Evolutionary conservation across 2,329 filamentous ascomycete species (phyloP).

Genomic region (Colletotrichum coccodes): DNA sequence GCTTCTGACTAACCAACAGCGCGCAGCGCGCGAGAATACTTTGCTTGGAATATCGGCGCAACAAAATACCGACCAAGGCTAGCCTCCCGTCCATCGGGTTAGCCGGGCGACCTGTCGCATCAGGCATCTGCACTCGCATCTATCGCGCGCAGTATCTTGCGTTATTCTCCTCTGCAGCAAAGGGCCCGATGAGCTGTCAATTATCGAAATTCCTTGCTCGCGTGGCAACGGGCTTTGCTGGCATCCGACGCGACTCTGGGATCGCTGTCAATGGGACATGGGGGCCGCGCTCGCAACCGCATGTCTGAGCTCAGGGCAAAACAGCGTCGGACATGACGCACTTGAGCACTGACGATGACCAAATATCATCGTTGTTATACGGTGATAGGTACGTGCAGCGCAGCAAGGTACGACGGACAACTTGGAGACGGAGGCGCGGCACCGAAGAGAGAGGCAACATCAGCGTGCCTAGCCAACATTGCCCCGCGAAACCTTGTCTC

Average conservation of each 20-base stretch:
- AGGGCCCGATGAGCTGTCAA: slow-evolving; percentile 30
- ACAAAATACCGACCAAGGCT: not conserved
- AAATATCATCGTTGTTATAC: not conserved
- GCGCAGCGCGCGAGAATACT: not conserved
- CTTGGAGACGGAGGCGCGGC: not conserved
- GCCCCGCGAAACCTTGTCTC: slow-evolving; percentile 22
- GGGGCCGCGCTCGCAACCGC: not conserved
- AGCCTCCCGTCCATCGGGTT: not conserved
- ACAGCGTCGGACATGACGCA: not conserved
- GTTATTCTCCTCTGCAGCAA: slow-evolving; percentile 9
- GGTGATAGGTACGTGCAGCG: not conserved
- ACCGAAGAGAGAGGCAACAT: slow-evolving; percentile 11
- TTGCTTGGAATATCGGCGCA: not conserved
- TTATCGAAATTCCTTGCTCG: not conserved
- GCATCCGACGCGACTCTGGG: not conserved
- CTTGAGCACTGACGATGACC: slow-evolving; percentile 5
- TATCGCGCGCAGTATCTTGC: slow-evolving; percentile 28
- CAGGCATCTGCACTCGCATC: slow-evolving; percentile 13
- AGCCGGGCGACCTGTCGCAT: not conserved
- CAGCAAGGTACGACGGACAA: not conserved
- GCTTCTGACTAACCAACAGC: slow-evolving; percentile 15
- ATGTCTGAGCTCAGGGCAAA: not conserved
- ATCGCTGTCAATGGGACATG: not conserved
- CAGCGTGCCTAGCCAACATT: slow-evolving; percentile 5
- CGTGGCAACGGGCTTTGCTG: not conserved